These are phyloP conservation scores for Lotmaria passim DNA, from an alignment of 208 protist species.

Conservation along the genomic window DNA sequence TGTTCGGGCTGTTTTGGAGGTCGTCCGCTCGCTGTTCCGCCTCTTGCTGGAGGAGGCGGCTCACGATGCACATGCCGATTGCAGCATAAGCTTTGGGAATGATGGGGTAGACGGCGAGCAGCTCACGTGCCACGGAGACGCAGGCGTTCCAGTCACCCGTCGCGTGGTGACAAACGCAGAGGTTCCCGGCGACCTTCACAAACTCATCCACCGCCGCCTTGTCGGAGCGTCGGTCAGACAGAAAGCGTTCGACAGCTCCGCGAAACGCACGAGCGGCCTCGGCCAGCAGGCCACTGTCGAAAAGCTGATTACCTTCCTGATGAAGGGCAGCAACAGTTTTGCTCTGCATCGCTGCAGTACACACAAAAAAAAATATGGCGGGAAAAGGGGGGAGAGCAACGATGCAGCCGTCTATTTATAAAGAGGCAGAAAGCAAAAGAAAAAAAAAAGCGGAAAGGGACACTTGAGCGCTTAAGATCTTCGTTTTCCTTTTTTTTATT, in stretches of 20 bases:
- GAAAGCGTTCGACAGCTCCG: constrained; percentile 38
- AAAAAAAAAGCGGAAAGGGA: too few relatives aligned
- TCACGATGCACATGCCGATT: constrained; percentile 63
- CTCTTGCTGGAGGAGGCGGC: constrained; percentile 36
- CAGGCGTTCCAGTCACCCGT: constrained; percentile 36
- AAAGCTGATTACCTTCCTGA: constrained; percentile 37
- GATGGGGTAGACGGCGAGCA: constrained; percentile 48
- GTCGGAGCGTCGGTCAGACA: constrained; percentile 28
- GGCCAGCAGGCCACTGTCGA: constrained; percentile 21
- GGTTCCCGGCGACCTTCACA: constrained; percentile 49
- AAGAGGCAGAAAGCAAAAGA: too few relatives aligned
- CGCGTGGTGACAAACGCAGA: constrained; percentile 45
- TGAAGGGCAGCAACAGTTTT: constrained; percentile 27
- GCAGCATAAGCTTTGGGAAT: constrained; percentile 56
- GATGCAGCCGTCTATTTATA: too few relatives aligned
- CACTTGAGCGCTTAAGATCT: too few relatives aligned
- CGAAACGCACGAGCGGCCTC: constrained; percentile 37
- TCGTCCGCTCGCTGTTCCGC: constrained; percentile 25
- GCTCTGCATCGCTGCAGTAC: constrained; percentile 3
- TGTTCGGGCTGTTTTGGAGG: constrained; percentile 1
- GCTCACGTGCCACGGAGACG: constrained; percentile 41
- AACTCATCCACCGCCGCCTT: constrained; percentile 44
- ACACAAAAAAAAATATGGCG: not conserved
- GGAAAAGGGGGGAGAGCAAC: too few relatives aligned
- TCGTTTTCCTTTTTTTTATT: too few relatives aligned